Conservation (phyloP, 2,329 filamentous ascomycete genomes). For the Venturia nashicola region DNA sequence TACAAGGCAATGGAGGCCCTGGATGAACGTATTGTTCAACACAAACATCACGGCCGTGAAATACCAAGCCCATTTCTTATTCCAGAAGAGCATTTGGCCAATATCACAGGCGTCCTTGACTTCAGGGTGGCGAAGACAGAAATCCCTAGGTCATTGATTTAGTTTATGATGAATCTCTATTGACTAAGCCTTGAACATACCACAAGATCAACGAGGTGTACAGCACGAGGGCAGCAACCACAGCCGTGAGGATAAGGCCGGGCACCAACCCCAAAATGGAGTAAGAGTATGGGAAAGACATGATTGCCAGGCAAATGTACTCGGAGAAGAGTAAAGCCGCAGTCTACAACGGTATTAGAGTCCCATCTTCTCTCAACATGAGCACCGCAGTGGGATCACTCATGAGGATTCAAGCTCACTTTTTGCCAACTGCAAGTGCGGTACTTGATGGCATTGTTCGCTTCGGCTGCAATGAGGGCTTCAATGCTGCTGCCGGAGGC, state of each 20-base stretch:
- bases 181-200: constrained; percentile 26
- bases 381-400: neutral
- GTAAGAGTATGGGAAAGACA: constrained; percentile 94
- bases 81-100: constrained; percentile 90
- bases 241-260: constrained; percentile 68
- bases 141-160: constrained; percentile 49
- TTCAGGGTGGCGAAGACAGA: constrained; percentile 82
- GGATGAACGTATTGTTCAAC: constrained; percentile 87
- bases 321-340: constrained; percentile 84
- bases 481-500: constrained; percentile 35
- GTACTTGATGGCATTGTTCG: constrained; percentile 74
- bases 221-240: constrained; percentile 65
- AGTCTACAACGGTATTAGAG: constrained; percentile 41
- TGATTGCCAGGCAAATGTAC: constrained; percentile 86
- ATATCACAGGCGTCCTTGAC: constrained; percentile 89
- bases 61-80: constrained; percentile 59
- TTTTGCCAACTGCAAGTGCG: constrained; percentile 91
- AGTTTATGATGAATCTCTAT: neutral
- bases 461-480: constrained; percentile 65
- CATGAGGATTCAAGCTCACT: constrained; percentile 29
- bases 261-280: constrained; percentile 77
- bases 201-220: constrained; percentile 66
- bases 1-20: constrained; percentile 71
- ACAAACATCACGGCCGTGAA: constrained; percentile 75
- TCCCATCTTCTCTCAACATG: constrained; percentile 3